A percentile compares a stretch with the other conserved stretches of the same genome.
phyloP scores from a whole-genome alignment of 768 basidiomycete species.

The Lactarius indigo region DNA sequence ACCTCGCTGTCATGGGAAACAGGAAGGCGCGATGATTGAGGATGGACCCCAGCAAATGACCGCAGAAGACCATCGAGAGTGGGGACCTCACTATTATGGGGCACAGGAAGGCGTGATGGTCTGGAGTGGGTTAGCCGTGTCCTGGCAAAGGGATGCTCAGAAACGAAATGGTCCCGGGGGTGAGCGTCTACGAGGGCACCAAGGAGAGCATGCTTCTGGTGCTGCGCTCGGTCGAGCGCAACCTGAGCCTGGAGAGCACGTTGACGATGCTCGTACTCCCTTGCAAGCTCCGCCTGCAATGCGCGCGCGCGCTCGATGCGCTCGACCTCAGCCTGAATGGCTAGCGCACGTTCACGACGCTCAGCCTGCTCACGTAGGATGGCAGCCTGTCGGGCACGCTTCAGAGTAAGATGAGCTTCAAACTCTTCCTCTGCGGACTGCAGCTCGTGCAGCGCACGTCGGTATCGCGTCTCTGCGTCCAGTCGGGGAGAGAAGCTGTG shows the following conservation, averaged over 20 bases:
- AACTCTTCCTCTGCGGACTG: slow-evolving; percentile 23
- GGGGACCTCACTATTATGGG: background rate
- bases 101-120: too few species aligned
- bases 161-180: background rate
- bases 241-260: background rate
- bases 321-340: slow-evolving; percentile 8
- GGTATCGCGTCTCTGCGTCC: slow-evolving; percentile 19
- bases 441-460: slow-evolving; percentile 19
- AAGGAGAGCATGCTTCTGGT: background rate
- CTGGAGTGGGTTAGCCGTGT: background rate
- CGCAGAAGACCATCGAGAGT: background rate
- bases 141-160: background rate
- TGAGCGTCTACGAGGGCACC: background rate
- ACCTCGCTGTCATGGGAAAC: background rate
- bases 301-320: background rate
- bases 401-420: slow-evolving; percentile 1
- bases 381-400: slow-evolving; percentile 7
- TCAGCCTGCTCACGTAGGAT: slow-evolving; percentile 2
- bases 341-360: background rate
- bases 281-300: slow-evolving; percentile 1
- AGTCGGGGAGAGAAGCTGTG: background rate
- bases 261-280: background rate
- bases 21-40: too few species aligned
- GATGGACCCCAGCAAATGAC: background rate
- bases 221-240: background rate